These are phyloP conservation scores for Sarocladium brachiariae DNA, from an alignment of 2,329 filamentous ascomycete genomes.

Conservation along the genomic window DNA sequence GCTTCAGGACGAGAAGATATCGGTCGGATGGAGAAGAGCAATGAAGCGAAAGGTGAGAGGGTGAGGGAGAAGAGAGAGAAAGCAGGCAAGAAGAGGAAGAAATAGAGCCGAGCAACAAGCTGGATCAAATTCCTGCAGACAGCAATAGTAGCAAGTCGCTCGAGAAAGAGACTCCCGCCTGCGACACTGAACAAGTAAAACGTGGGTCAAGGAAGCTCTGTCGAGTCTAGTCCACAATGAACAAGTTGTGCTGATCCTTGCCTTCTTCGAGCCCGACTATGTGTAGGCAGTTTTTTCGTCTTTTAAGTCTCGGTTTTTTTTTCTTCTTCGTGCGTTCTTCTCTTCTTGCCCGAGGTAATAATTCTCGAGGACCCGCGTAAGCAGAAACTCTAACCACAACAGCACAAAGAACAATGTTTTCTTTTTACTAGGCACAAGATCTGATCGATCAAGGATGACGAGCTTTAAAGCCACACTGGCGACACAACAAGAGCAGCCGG, in stretches of 20 bases:
- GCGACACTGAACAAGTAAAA: background rate
- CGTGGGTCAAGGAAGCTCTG: slow-evolving; percentile 3
- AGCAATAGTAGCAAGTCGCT: background rate
- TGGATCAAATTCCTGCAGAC: background rate
- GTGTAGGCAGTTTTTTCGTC: background rate
- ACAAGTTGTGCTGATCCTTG: background rate
- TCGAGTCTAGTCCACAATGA: background rate
- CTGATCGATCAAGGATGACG: background rate
- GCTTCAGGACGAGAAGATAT: no score
- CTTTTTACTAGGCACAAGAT: background rate
- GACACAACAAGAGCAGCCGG: background rate
- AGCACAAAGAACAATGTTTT: background rate
- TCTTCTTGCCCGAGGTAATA: no score
- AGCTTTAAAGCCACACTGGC: slow-evolving; percentile 7
- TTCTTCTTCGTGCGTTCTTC: background rate
- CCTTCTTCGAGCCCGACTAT: background rate
- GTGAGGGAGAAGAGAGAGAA: background rate
- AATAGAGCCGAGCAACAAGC: background rate
- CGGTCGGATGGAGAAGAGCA: background rate
- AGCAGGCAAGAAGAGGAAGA: background rate
- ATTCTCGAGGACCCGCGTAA: no score
- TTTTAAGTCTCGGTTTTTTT: background rate
- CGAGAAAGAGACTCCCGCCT: background rate
- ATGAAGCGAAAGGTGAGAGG: background rate
- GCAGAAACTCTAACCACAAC: no score